A percentile compares a stretch with the other conserved stretches of the same genome.
phyloP scores from a whole-genome alignment of 148 eudicot genomes.

The Nyssa sinensis region DNA sequence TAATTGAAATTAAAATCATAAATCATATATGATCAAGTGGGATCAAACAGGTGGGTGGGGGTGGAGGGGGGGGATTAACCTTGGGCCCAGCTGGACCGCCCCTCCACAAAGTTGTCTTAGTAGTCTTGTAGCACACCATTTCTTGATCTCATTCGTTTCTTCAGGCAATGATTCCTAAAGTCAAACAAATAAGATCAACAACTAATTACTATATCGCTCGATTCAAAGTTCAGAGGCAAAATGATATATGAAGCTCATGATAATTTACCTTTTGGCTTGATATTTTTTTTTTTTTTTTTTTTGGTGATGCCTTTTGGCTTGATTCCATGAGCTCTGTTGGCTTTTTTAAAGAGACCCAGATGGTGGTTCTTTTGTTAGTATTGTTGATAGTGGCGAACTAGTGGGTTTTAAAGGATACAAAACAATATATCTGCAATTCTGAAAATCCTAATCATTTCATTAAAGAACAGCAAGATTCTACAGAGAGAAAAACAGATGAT shows the following conservation, averaged over 20 bases:
- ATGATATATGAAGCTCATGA: background rate
- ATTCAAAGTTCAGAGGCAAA: background rate
- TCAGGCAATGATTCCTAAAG: slow-evolving; percentile 20
- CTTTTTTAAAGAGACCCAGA: background rate
- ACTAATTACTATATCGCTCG: background rate
- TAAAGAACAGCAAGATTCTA: background rate
- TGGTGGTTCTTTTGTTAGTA: background rate
- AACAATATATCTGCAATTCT: background rate
- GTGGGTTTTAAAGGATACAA: background rate
- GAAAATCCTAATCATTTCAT: background rate
- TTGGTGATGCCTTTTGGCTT: too few species aligned
- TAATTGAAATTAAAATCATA: background rate
- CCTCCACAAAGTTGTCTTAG: slow-evolving; percentile 66
- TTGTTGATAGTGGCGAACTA: too few species aligned
- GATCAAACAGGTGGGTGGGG: background rate
- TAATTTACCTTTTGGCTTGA: slow-evolving; percentile 9
- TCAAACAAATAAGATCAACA: background rate
- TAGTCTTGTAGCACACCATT: slow-evolving; percentile 35
- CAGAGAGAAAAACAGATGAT: background rate
- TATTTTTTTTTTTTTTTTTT: too few species aligned
- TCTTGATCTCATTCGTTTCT: slow-evolving; percentile 30
- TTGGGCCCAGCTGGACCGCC: slow-evolving; percentile 69
- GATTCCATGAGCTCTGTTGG: slow-evolving; percentile 4
- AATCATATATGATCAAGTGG: background rate
- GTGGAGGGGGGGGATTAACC: slow-evolving; percentile 31